These are phyloP conservation scores for Biscogniauxia mediterranea DNA, from an alignment of 2,329 filamentous ascomycete genomes.

Conservation along the genomic window DNA sequence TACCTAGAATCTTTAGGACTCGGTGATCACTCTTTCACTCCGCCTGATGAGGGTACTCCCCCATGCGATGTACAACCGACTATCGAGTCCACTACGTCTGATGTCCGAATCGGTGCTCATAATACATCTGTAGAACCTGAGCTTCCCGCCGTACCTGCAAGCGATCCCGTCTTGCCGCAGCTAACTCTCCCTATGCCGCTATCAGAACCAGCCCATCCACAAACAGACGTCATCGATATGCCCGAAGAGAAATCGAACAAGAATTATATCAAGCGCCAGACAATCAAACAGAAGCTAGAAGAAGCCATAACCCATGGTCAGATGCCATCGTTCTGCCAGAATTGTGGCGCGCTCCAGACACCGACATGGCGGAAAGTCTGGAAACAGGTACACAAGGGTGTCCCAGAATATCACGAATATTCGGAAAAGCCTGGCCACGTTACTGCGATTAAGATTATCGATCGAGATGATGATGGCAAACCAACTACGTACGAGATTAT, in stretches of 20 bases:
- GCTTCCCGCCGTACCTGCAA: conserved; percentile 42
- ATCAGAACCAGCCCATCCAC: conserved; percentile 41
- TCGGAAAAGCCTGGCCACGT: conserved; percentile 71
- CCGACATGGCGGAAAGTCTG: conserved; percentile 95
- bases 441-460: conserved; percentile 69
- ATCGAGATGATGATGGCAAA: conserved; percentile 60
- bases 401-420: conserved; percentile 67
- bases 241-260: conserved; percentile 52
- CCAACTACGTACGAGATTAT: conserved; percentile 69
- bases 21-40: conserved; percentile 17
- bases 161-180: conserved; percentile 41
- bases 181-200: conserved; percentile 33
- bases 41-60: conserved; percentile 9
- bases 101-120: background rate
- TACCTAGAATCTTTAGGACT: conserved; percentile 18
- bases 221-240: conserved; percentile 40
- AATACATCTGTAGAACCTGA: conserved; percentile 26
- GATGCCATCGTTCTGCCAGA: conserved; percentile 84
- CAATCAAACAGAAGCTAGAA: conserved; percentile 59
- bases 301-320: conserved; percentile 72
- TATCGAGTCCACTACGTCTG: conserved; percentile 3
- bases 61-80: conserved; percentile 10
- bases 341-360: conserved; percentile 94
- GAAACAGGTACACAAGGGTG: conserved; percentile 70
- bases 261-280: conserved; percentile 62